Base-by-base conservation (phyloP, 352 stramenopile genomes). In the Pilasporangium apinafurcum region DNA sequence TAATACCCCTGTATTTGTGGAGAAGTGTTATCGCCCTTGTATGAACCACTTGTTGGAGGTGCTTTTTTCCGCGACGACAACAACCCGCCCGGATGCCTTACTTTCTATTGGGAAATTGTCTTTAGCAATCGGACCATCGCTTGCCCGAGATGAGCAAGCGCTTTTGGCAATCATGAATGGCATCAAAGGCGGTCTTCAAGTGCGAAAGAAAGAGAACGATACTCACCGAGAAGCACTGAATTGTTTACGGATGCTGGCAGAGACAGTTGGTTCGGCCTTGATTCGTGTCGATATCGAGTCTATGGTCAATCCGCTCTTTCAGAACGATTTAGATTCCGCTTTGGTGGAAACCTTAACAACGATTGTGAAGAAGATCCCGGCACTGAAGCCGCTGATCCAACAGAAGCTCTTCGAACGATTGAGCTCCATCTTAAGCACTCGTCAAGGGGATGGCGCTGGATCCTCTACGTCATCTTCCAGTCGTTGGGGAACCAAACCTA, bases 31-130 rank as follows among this genome's bases (percentile, higher is more conserved):
- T 50, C 73, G 75, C 1, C 59, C 63, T 16, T 90, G 82, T 55
- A 94, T 94, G 77, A 76, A 78, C 35, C 76, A 94, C 51, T 43
- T 94, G 25, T 59, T 94, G 0, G 82, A 94, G 32, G 79, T 94
- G 4, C 57, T 92, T 4, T 84, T 88, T 57, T 87, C 72, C 10
- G 71, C 76, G 12, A 87, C 75, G 18, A 86, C 77, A 5, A 86
- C 75, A 13, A 92, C 80, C 12, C 74, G 82, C 1, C 69, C 77
- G 0, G 82, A 94, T 33, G 82, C 79, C 7, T 49, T 94, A 35
- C 67, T 94, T 27, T 92, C 79, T 17, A 90, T 90, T 35, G 82
- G 82, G 16, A 94, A 94, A 50, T 59, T 94, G 12, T 85, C 79
- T 25, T 51, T 92, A 6, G 82, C 82, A 8, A 92, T 94, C 48